These are phyloP conservation scores for Rossbeevera mucosa DNA, from an alignment of 768 basidiomycete species.

Conservation along the genomic window DNA sequence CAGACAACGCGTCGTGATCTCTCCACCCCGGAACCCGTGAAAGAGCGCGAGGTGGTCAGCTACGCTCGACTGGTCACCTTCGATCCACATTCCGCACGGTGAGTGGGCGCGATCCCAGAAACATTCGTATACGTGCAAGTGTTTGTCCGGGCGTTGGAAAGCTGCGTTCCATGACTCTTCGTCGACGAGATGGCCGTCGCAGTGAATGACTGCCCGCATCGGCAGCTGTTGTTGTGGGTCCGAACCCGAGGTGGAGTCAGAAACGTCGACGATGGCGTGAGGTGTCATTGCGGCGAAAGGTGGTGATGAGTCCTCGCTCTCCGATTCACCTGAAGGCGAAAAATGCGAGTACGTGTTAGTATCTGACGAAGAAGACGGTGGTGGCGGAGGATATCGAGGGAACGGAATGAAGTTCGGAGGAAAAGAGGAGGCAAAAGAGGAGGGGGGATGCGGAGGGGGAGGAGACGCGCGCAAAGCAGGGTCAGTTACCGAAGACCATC, in stretches of 20 bases:
- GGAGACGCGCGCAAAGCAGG: conserved; percentile 23
- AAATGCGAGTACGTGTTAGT: conserved; percentile 10
- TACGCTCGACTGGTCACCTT: conserved; percentile 31
- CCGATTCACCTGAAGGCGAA: conserved; percentile 23
- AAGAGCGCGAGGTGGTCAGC: conserved; percentile 31
- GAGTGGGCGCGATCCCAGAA: conserved; percentile 25
- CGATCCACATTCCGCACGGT: conserved; percentile 32
- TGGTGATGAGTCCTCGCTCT: conserved; percentile 16
- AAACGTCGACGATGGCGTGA: conserved; percentile 18
- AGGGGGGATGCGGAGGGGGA: neutral
- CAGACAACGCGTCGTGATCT: conserved; percentile 28
- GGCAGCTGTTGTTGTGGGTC: conserved; percentile 2
- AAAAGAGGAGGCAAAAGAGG: conserved; percentile 10
- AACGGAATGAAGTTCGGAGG: conserved; percentile 14
- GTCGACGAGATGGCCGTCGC: conserved; percentile 27
- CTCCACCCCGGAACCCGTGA: conserved; percentile 29
- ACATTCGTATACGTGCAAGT: conserved; percentile 29
- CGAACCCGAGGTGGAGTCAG: conserved; percentile 3
- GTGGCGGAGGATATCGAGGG: conserved; percentile 14
- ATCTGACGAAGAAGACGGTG: conserved; percentile 6
- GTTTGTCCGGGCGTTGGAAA: conserved; percentile 19
- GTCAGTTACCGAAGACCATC: conserved; percentile 30
- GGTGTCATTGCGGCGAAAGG: conserved; percentile 6
- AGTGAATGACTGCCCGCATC: conserved; percentile 19
- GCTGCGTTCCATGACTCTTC: conserved; percentile 26